Conservation (phyloP, 495 filamentous ascomycete genomes). For the Hypoxylon cercidicola region DNA sequence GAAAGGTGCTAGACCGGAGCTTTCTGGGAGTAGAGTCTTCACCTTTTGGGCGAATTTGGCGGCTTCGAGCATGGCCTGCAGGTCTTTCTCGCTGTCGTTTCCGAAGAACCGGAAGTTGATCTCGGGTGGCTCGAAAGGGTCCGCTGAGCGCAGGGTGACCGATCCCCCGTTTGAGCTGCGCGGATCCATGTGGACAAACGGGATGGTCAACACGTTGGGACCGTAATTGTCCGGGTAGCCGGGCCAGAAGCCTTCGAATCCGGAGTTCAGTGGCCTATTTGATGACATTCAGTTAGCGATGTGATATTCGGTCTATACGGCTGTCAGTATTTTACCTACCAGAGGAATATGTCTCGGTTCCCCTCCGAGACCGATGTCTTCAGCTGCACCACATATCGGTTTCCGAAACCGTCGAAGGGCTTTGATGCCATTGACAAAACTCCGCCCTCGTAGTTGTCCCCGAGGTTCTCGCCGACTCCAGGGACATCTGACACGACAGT, state of each 20-base stretch:
- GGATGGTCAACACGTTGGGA: slow-evolving; percentile 21
- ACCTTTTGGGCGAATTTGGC: slow-evolving; percentile 52
- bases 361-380: slow-evolving; percentile 42
- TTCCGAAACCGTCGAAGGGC: slow-evolving; percentile 22
- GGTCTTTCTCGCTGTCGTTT: slow-evolving; percentile 42
- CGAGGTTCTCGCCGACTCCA: slow-evolving; percentile 66
- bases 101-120: slow-evolving; percentile 63
- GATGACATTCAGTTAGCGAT: slow-evolving; percentile 22
- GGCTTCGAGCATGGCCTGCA: slow-evolving; percentile 59
- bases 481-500: slow-evolving; percentile 59
- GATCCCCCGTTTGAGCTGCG: slow-evolving; percentile 52
- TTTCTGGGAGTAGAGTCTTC: slow-evolving; percentile 23
- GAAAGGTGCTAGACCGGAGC: slow-evolving; percentile 38
- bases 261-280: slow-evolving; percentile 43
- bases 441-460: slow-evolving; percentile 61
- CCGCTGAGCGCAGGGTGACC: slow-evolving; percentile 54
- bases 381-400: slow-evolving; percentile 42
- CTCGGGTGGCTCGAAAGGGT: slow-evolving; percentile 57
- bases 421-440: slow-evolving; percentile 41
- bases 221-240: slow-evolving; percentile 39
- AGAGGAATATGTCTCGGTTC: slow-evolving; percentile 35
- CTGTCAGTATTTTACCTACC: slow-evolving; percentile 30
- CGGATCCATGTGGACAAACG: slow-evolving; percentile 44
- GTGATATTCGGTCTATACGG: neutral
- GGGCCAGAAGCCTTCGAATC: slow-evolving; percentile 52